phyloP scores from a whole-genome alignment of 2,329 filamentous ascomycete species.

The Neofusicoccum laricinum region DNA sequence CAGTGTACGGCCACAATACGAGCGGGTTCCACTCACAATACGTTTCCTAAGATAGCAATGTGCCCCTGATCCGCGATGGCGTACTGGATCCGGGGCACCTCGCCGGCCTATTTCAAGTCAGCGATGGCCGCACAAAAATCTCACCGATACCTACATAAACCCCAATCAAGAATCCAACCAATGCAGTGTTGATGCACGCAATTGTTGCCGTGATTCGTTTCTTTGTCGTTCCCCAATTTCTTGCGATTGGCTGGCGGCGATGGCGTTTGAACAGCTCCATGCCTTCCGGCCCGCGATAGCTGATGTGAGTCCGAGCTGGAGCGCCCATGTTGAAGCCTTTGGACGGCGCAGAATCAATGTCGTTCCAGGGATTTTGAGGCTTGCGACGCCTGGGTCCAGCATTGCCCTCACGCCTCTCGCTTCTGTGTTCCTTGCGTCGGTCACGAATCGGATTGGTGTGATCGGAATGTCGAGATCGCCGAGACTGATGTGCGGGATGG shows the following conservation, averaged over 20 bases:
- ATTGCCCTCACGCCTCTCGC: neutral
- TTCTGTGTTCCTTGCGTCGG: conserved; percentile 3
- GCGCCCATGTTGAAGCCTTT: conserved; percentile 15
- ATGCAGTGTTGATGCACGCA: conserved; percentile 69
- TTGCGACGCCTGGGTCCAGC: neutral
- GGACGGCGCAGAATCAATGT: neutral
- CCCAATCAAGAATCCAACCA: conserved; percentile 68
- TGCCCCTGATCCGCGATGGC: conserved; percentile 68
- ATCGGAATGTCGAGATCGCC: neutral
- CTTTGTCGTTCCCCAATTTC: conserved; percentile 66
- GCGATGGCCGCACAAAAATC: neutral
- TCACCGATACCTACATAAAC: conserved; percentile 55
- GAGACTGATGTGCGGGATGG: conserved; percentile 18
- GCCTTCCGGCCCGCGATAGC: conserved; percentile 29
- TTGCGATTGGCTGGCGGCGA: conserved; percentile 63
- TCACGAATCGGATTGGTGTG: neutral
- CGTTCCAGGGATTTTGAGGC: neutral
- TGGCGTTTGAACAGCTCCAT: conserved; percentile 35
- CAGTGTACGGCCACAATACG: neutral
- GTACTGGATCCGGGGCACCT: conserved; percentile 77
- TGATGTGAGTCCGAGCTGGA: conserved; percentile 35
- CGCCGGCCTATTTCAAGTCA: conserved; percentile 52
- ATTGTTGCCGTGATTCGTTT: conserved; percentile 68
- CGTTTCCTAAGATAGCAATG: conserved; percentile 68
- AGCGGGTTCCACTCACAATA: conserved; percentile 43